These are phyloP conservation scores for Diddensiella santjacobensis DNA, from an alignment of 805 yeast species.

Conservation along the genomic window DNA sequence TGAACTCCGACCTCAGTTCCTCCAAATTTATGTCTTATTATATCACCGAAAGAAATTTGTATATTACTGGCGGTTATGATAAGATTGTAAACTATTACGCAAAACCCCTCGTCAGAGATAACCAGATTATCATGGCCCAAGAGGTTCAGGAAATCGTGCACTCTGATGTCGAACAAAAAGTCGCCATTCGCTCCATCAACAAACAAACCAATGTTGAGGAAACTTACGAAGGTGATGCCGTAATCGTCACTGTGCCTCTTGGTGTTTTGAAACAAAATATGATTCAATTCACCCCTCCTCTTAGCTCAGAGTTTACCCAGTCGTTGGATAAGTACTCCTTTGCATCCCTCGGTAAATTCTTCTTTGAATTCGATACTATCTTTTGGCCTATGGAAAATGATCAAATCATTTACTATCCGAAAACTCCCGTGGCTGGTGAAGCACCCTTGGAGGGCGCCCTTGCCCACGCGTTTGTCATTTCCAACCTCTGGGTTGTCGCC, in stretches of 20 bases:
- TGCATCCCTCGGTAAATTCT: conserved; percentile 32
- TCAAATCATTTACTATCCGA: conserved; percentile 26
- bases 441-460: conserved; percentile 18
- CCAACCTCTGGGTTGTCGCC: conserved; percentile 25
- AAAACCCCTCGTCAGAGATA: conserved; percentile 19
- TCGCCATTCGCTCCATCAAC: conserved; percentile 6
- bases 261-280: conserved; percentile 27
- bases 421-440: conserved; percentile 12
- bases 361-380: conserved; percentile 28
- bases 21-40: conserved; percentile 20
- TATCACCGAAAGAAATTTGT: conserved; percentile 21
- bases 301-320: conserved; percentile 18
- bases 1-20: conserved; percentile 18
- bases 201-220: conserved; percentile 6
- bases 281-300: conserved; percentile 25
- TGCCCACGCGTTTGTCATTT: conserved; percentile 19
- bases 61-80: conserved; percentile 25
- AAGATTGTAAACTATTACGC: conserved; percentile 20
- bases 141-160: conserved; percentile 17
- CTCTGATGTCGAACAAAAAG: conserved; percentile 8
- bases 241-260: conserved; percentile 30
- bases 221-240: conserved; percentile 26
- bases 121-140: conserved; percentile 18
- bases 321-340: conserved; percentile 24
- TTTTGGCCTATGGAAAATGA: conserved; percentile 31